phyloP scores from a whole-genome alignment of 257 asterid species.

The Nicotiana undulata region DNA sequence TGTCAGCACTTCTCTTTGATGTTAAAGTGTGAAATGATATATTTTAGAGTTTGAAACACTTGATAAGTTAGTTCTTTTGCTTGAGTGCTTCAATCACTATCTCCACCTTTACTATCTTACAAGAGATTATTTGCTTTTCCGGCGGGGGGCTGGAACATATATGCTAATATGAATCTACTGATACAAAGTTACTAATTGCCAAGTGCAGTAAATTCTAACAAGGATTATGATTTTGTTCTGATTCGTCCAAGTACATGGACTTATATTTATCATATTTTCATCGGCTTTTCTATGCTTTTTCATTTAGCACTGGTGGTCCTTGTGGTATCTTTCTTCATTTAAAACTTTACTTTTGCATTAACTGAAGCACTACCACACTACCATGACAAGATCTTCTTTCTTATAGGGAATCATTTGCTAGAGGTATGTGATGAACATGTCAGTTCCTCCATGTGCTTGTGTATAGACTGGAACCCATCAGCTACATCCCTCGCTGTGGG shows the following conservation, averaged over 20 bases:
- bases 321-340: neutral
- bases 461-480: slow-evolving; percentile 73
- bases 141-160: neutral
- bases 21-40: neutral
- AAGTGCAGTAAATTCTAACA: neutral
- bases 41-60: neutral
- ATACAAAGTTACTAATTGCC: neutral
- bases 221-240: neutral
- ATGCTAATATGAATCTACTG: neutral
- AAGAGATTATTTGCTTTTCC: neutral
- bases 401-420: slow-evolving; percentile 43
- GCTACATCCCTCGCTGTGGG: slow-evolving; percentile 75
- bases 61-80: neutral
- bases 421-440: slow-evolving; percentile 41
- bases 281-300: neutral
- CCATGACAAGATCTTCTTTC: neutral
- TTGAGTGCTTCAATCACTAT: neutral
- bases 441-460: slow-evolving; percentile 83
- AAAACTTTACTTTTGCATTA: neutral
- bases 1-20: neutral
- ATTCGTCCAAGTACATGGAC: neutral
- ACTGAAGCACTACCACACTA: slow-evolving; percentile 2
- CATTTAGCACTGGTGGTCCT: neutral
- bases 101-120: neutral
- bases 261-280: neutral